phyloP scores from a whole-genome alignment of 495 filamentous ascomycete genomes.

The Daldinia vernicosa region DNA sequence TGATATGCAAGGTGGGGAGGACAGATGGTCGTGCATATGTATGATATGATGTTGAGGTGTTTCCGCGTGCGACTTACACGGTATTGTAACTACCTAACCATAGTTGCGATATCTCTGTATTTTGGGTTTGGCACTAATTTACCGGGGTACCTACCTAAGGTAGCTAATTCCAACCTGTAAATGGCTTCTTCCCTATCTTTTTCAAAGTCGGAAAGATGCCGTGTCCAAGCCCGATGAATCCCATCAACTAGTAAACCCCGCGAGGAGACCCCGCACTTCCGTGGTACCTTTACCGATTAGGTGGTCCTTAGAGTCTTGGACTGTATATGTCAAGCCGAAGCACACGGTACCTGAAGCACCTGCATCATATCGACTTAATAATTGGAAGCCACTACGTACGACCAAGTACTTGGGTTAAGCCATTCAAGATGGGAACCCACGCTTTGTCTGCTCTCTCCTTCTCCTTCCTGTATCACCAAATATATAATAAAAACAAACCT shows the following conservation, averaged over 20 bases:
- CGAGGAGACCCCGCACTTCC: conserved; percentile 29
- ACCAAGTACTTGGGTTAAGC: background rate
- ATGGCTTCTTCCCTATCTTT: conserved; percentile 3
- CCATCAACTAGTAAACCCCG: conserved; percentile 15
- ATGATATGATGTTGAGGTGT: conserved; percentile 1
- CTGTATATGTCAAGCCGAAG: conserved; percentile 12
- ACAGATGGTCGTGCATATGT: background rate
- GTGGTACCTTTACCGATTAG: conserved; percentile 14
- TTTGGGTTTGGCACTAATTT: background rate
- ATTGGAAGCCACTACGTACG: background rate
- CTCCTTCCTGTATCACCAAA: background rate
- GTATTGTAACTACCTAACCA: background rate
- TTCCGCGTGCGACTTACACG: background rate
- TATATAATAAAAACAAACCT: no score
- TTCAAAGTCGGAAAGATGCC: conserved; percentile 16
- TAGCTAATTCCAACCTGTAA: background rate
- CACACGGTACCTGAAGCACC: conserved; percentile 1
- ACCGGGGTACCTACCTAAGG: no score
- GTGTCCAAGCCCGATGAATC: conserved; percentile 13
- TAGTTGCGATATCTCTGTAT: background rate
- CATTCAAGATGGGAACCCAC: background rate
- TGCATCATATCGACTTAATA: background rate
- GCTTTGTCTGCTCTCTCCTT: background rate
- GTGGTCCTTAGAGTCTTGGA: background rate
- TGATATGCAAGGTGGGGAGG: background rate